phyloP scores from a whole-genome alignment of 345 rosid species.

The Euclidium syriacum region DNA sequence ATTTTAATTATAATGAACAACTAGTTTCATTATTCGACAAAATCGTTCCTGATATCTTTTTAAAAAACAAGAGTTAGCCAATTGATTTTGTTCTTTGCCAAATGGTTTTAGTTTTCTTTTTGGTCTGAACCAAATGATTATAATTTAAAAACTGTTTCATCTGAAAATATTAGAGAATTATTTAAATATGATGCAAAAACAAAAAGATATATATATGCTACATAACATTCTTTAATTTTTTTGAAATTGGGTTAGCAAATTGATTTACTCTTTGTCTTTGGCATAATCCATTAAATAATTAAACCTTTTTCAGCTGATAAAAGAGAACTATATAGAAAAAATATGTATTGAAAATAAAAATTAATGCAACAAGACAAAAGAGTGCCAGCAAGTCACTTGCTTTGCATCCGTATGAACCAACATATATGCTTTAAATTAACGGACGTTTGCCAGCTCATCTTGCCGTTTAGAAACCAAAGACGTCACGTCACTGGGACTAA shows the following conservation, averaged over 20 bases:
- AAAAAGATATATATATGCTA: too few relatives aligned
- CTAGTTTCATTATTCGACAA: slow-evolving; percentile 7
- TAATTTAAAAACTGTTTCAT: too few relatives aligned
- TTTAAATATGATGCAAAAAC: too few relatives aligned
- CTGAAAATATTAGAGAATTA: too few relatives aligned
- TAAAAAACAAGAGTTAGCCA: neutral
- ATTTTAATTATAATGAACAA: neutral
- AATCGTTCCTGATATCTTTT: neutral
- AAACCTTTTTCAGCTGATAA: neutral
- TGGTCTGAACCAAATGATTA: too few relatives aligned
- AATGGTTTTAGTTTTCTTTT: too few relatives aligned
- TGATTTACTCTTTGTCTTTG: too few relatives aligned
- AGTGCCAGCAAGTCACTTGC: slow-evolving; percentile 44
- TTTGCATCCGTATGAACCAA: slow-evolving; percentile 36
- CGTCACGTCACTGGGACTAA: slow-evolving; percentile 28
- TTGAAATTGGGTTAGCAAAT: too few relatives aligned
- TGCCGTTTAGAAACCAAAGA: slow-evolving; percentile 15
- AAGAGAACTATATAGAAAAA: neutral
- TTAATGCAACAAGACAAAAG: slow-evolving; percentile 17
- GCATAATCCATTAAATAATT: neutral
- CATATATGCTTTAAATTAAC: slow-evolving; percentile 23
- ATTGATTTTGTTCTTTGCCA: neutral
- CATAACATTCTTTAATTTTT: too few relatives aligned
- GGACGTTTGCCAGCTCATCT: slow-evolving; percentile 52
- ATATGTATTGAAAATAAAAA: neutral